Evolutionary conservation across 768 basidiomycete genomes (phyloP).

Genomic region (Hydnomerulius pinastri): DNA sequence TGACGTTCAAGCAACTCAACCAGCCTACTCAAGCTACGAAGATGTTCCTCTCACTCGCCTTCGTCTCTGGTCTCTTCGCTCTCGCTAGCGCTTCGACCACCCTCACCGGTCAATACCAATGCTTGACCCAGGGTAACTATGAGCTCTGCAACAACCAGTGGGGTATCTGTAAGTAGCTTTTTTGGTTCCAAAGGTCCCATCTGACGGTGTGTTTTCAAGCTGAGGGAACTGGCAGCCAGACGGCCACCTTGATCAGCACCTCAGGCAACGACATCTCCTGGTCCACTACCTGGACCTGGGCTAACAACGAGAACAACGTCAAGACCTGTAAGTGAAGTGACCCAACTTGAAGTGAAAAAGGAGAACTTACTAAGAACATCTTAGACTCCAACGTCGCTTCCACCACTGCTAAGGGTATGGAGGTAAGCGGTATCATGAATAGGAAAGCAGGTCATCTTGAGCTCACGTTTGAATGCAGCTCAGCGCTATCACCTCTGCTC

Average conservation of each 20-base stretch:
- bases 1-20: too few relatives aligned
- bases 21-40: neutral
- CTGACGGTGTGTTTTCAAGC: conserved; percentile 21
- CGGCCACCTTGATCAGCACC: conserved; percentile 45
- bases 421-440: conserved; percentile 29
- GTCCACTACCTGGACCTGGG: conserved; percentile 57
- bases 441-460: neutral
- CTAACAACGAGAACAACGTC: conserved; percentile 49
- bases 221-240: conserved; percentile 49
- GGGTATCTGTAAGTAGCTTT: conserved; percentile 44
- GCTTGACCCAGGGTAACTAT: conserved; percentile 47
- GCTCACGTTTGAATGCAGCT: conserved; percentile 32
- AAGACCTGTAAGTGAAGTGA: conserved; percentile 64
- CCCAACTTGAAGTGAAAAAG: too few relatives aligned
- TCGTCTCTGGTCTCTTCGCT: conserved; percentile 8
- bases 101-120: conserved; percentile 46
- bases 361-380: neutral
- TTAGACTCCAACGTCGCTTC: conserved; percentile 53
- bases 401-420: conserved; percentile 48
- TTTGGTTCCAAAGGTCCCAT: neutral
- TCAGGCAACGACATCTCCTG: conserved; percentile 47
- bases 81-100: conserved; percentile 6
- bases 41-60: conserved; percentile 16
- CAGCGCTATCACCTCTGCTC: conserved; percentile 42
- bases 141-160: conserved; percentile 61